Conservation (phyloP, 495 filamentous ascomycete genomes). For the Hypoxylon crocopeplum region DNA sequence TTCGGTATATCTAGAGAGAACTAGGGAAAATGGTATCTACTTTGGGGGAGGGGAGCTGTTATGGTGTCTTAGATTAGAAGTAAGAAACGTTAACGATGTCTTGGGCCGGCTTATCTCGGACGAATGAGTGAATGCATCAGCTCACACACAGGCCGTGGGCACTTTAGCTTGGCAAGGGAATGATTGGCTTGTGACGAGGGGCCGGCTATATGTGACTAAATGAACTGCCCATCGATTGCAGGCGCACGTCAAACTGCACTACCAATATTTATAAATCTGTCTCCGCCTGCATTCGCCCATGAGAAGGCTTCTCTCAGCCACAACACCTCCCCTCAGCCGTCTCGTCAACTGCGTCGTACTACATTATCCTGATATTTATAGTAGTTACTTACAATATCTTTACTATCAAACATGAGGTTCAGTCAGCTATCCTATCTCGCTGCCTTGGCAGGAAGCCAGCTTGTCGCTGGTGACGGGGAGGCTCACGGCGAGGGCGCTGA, state of each 20-base stretch:
- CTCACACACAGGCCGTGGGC: conserved; percentile 12
- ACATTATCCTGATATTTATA: conserved; percentile 1
- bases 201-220: conserved; percentile 36
- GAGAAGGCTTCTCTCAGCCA: conserved; percentile 19
- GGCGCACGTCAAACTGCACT: neutral
- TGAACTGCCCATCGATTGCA: conserved; percentile 24
- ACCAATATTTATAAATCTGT: conserved; percentile 26
- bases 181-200: conserved; percentile 36
- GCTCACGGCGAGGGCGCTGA: conserved; percentile 41
- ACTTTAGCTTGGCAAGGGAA: conserved; percentile 19
- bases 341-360: conserved; percentile 1
- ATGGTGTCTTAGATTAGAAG: conserved; percentile 7
- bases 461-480: conserved; percentile 23
- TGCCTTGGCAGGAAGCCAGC: conserved; percentile 17
- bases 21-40: neutral
- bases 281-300: conserved; percentile 15
- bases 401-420: conserved; percentile 32
- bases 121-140: conserved; percentile 26
- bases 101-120: conserved; percentile 33
- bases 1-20: neutral
- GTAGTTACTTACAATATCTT: neutral
- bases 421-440: conserved; percentile 29
- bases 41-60: neutral
- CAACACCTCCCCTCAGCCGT: conserved; percentile 4
- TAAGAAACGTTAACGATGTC: conserved; percentile 1